These are phyloP conservation scores for Nicotiana paniculata DNA, from an alignment of 257 asterid species.

Conservation along the genomic window DNA sequence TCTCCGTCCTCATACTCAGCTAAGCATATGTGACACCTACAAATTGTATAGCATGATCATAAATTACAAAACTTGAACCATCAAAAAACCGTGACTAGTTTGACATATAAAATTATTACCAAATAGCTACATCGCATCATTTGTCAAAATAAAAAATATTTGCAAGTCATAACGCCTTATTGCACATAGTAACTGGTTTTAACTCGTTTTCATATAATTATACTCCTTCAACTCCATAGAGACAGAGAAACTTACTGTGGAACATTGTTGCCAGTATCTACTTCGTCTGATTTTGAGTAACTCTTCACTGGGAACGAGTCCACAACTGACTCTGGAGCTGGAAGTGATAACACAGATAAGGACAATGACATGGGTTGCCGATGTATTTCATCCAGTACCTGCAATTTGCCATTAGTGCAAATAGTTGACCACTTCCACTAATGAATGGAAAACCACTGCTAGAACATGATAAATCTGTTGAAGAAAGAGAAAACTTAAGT, in stretches of 20 bases:
- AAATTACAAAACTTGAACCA: not conserved
- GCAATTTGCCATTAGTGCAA: constrained; percentile 10
- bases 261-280: constrained; percentile 37
- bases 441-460: not conserved
- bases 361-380: constrained; percentile 76
- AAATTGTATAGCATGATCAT: constrained; percentile 4
- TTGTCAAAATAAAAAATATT: not conserved
- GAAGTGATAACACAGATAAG: constrained; percentile 63
- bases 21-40: constrained; percentile 90
- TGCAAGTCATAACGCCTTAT: not conserved
- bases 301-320: constrained; percentile 79
- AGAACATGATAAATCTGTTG: not conserved
- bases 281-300: constrained; percentile 39
- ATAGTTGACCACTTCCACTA: not conserved
- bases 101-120: not conserved
- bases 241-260: constrained; percentile 49
- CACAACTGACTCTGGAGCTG: constrained; percentile 88
- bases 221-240: not conserved
- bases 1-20: constrained; percentile 88
- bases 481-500: not conserved
- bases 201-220: not conserved
- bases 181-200: not conserved
- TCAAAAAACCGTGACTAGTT: not conserved
- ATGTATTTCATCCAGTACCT: constrained; percentile 95
- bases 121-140: not conserved